Evolutionary conservation across 2,329 filamentous ascomycete species (phyloP).

Genomic region (Cercospora citrullina): DNA sequence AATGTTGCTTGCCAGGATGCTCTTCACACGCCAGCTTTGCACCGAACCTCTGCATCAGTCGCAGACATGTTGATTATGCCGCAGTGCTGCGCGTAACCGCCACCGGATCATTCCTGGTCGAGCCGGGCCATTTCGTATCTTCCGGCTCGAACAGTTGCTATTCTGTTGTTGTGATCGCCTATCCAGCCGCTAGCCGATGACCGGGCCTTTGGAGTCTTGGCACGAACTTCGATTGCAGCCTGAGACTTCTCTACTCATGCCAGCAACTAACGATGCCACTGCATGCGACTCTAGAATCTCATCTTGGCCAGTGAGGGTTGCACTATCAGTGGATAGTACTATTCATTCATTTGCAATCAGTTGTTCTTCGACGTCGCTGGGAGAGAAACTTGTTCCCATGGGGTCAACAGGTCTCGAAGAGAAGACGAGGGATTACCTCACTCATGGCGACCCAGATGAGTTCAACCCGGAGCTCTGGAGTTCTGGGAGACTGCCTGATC

Average conservation of each 20-base stretch:
- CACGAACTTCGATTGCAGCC: not conserved
- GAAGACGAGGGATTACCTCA: not conserved
- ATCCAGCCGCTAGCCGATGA: not conserved
- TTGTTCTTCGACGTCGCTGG: not conserved
- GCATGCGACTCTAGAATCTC: not conserved
- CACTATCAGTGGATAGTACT: not conserved
- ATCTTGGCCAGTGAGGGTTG: not conserved
- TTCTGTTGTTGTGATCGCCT: not conserved
- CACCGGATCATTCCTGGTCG: slow-evolving; percentile 1
- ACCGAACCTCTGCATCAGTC: not conserved
- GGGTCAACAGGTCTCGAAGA: not conserved
- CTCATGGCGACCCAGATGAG: not conserved
- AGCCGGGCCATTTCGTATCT: not conserved
- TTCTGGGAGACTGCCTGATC: not conserved
- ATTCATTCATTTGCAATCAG: not conserved
- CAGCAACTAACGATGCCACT: not conserved
- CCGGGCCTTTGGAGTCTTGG: slow-evolving; percentile 1
- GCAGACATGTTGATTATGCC: not conserved
- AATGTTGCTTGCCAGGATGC: not conserved
- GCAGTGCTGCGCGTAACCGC: not conserved
- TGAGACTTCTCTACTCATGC: not conserved
- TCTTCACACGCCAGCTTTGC: not conserved
- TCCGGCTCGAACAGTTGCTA: not conserved
- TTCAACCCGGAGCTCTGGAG: not conserved
- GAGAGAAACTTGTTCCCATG: not conserved